Conservation (phyloP, 805 yeast species). For the Candida orba region DNA sequence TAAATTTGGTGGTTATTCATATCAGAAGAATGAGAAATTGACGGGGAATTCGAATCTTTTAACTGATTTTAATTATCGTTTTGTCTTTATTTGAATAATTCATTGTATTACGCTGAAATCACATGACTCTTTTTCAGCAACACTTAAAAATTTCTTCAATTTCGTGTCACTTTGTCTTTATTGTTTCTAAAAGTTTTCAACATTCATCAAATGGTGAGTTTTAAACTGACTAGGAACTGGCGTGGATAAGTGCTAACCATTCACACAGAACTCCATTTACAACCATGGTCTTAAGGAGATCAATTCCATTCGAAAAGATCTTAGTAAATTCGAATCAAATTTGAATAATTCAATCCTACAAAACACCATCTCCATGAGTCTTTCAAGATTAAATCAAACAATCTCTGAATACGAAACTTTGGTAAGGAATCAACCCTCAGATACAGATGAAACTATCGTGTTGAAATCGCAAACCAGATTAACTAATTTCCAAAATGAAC, state of each 20-base stretch:
- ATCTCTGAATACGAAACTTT: constrained; percentile 54
- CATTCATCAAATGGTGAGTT: not conserved
- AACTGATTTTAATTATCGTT: no score
- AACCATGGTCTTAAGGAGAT: constrained; percentile 88
- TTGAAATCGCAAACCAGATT: constrained; percentile 55
- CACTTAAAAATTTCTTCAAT: no score
- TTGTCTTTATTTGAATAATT: no score
- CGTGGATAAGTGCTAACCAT: not conserved
- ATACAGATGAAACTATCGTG: not conserved
- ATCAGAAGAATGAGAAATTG: no score
- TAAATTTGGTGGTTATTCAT: no score
- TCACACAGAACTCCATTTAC: constrained; percentile 65
- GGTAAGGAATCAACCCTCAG: constrained; percentile 1
- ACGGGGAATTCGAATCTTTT: no score
- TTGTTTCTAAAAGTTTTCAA: no score
- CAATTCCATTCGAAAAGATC: constrained; percentile 61
- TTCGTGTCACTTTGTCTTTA: no score
- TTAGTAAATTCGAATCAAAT: constrained; percentile 57
- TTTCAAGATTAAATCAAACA: constrained; percentile 69
- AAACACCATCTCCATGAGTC: constrained; percentile 55
- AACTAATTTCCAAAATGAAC: constrained; percentile 41
- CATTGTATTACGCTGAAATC: no score
- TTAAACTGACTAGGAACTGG: not conserved
- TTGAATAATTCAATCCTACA: constrained; percentile 23
- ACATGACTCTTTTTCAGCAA: no score